Conservation (phyloP, 306 rosid species). For the Pyrus communis region DNA sequence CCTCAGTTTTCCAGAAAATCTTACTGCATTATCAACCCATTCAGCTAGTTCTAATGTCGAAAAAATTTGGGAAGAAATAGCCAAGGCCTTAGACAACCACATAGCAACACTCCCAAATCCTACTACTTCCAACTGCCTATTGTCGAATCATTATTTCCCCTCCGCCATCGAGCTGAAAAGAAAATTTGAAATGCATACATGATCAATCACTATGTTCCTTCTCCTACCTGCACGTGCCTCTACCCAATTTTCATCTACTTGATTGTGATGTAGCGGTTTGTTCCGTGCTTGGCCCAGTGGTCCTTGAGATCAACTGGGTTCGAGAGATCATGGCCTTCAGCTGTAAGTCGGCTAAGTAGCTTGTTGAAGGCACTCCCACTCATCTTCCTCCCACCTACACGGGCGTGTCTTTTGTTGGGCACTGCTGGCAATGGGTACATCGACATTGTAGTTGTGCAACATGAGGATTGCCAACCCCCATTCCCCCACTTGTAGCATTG, state of each 20-base stretch:
- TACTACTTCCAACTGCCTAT: background rate
- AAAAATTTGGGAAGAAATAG: background rate
- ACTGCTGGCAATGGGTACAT: slow-evolving; percentile 93
- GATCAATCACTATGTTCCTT: background rate
- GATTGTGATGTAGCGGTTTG: slow-evolving; percentile 96
- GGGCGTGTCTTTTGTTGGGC: slow-evolving; percentile 94
- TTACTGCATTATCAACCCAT: background rate
- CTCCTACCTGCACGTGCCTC: slow-evolving; percentile 2
- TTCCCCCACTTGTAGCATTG: slow-evolving; percentile 99
- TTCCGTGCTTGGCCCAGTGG: slow-evolving; percentile 97
- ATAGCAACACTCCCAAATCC: background rate
- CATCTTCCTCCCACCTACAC: slow-evolving; percentile 95
- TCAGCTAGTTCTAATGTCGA: background rate
- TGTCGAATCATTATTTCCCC: background rate
- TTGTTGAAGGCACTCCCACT: slow-evolving; percentile 97
- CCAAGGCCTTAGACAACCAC: too few species aligned
- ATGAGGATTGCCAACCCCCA: slow-evolving; percentile 99
- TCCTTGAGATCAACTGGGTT: slow-evolving; percentile 87
- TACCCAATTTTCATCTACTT: slow-evolving; percentile 34
- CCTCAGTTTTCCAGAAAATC: background rate
- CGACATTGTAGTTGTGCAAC: slow-evolving; percentile 87
- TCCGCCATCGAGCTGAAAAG: background rate
- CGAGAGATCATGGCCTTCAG: slow-evolving; percentile 93
- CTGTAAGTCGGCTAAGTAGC: slow-evolving; percentile 84
- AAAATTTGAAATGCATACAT: slow-evolving; percentile 3